Evolutionary conservation across 768 basidiomycete species (phyloP).

Genomic region (Phaeotremella skinneri): DNA sequence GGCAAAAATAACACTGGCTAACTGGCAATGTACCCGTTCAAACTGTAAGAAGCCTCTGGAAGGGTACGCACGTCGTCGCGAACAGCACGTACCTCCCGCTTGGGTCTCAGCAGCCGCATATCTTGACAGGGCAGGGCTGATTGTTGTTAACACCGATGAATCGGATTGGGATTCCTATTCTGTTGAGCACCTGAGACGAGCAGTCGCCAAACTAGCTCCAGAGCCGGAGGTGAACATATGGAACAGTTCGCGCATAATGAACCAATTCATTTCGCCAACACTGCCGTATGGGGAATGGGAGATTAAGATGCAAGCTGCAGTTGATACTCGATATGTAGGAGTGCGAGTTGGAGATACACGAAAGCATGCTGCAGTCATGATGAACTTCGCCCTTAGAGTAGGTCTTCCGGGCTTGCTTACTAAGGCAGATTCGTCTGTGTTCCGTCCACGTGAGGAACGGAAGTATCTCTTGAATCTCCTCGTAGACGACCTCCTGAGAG

Average conservation of each 20-base stretch:
- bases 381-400: too few relatives aligned
- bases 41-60: conserved; percentile 2
- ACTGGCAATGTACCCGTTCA: conserved; percentile 10
- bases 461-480: not conserved
- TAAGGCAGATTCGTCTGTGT: not conserved
- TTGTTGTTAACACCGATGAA: conserved; percentile 9
- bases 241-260: not conserved
- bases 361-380: not conserved
- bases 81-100: not conserved
- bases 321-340: not conserved
- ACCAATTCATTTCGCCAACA: not conserved
- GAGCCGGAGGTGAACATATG: not conserved
- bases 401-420: too few relatives aligned
- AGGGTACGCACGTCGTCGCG: not conserved
- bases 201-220: too few relatives aligned
- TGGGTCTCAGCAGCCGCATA: conserved; percentile 7
- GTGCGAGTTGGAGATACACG: not conserved
- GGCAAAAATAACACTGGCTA: conserved; percentile 17
- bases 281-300: not conserved
- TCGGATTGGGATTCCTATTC: not conserved
- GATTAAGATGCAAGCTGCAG: not conserved
- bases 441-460: not conserved
- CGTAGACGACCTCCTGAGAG: not conserved
- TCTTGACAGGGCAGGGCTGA: not conserved
- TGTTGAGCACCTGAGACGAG: not conserved